Conservation (phyloP, 108 stramenopile genomes). For the Aurantiochytrium sp. region DNA sequence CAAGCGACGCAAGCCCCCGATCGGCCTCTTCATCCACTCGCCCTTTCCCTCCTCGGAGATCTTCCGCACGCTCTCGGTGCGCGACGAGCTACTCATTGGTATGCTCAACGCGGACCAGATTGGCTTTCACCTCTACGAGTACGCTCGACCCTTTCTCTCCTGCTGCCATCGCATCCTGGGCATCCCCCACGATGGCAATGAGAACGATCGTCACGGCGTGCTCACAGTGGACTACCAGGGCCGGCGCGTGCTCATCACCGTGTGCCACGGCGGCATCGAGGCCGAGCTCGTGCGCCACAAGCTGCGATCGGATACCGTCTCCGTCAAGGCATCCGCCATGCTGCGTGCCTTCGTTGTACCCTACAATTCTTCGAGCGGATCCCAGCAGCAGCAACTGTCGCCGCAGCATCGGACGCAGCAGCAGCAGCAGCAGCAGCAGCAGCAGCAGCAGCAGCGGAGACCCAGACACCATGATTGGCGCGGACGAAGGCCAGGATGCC, state of each 20-base stretch:
- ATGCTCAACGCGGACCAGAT: slow-evolving; percentile 67
- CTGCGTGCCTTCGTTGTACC: neutral
- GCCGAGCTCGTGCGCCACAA: neutral
- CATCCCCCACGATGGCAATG: slow-evolving; percentile 75
- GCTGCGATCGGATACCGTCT: neutral
- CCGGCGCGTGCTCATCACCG: slow-evolving; percentile 5
- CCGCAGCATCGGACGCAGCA: too few species aligned
- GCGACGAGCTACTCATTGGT: slow-evolving; percentile 63
- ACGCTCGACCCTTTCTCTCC: slow-evolving; percentile 65
- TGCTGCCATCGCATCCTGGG: slow-evolving; percentile 59
- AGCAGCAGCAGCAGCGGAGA: too few species aligned
- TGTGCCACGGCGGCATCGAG: slow-evolving; percentile 34
- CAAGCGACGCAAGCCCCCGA: slow-evolving; percentile 33
- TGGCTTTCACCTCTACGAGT: slow-evolving; percentile 70
- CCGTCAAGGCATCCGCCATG: neutral
- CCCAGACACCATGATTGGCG: too few species aligned
- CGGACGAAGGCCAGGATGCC: too few species aligned
- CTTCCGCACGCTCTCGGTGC: slow-evolving; percentile 56
- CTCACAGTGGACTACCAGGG: slow-evolving; percentile 32
- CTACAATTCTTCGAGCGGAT: too few species aligned
- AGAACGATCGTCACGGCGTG: slow-evolving; percentile 51
- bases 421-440: too few species aligned
- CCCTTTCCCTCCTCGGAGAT: slow-evolving; percentile 69
- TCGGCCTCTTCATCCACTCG: slow-evolving; percentile 67
- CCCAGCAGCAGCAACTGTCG: too few species aligned